Evolutionary conservation across 2,329 filamentous ascomycete genomes (phyloP).

Genomic region (Verticillium tricorpus): DNA sequence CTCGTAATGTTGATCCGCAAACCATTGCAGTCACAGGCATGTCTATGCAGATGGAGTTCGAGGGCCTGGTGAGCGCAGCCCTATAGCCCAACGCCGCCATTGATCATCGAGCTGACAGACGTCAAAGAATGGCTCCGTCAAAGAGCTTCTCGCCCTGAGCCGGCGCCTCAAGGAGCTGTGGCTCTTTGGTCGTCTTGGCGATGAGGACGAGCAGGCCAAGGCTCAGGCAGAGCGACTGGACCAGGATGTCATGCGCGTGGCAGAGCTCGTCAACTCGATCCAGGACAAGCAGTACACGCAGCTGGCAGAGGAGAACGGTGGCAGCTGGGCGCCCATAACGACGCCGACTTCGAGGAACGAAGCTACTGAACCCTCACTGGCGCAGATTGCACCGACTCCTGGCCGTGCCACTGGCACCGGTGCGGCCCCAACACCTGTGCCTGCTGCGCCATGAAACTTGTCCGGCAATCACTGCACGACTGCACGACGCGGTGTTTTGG

Average conservation of each 20-base stretch:
- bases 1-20: slow-evolving; percentile 30
- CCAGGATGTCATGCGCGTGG: slow-evolving; percentile 28
- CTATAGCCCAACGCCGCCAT: too few species aligned
- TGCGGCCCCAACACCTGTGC: not conserved
- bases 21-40: slow-evolving; percentile 37
- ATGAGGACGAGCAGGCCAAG: slow-evolving; percentile 28
- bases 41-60: slow-evolving; percentile 41
- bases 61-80: slow-evolving; percentile 27
- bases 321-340: slow-evolving; percentile 27
- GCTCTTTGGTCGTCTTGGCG: slow-evolving; percentile 37
- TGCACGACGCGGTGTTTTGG: not conserved
- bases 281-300: slow-evolving; percentile 27
- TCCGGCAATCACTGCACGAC: not conserved
- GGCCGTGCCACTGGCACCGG: not conserved
- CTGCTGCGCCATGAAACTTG: not conserved
- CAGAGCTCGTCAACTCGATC: slow-evolving; percentile 27
- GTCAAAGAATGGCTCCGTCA: slow-evolving; percentile 34
- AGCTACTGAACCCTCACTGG: not conserved
- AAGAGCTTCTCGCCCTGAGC: slow-evolving; percentile 38
- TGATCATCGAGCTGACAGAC: not conserved
- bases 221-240: slow-evolving; percentile 31
- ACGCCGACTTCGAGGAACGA: slow-evolving; percentile 7
- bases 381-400: not conserved
- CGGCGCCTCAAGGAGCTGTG: slow-evolving; percentile 41
- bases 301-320: slow-evolving; percentile 29